Evolutionary conservation across 2,329 filamentous ascomycete species (phyloP), one percentile per base, ranked within the genome.

Genomic region (Fonsecaea nubica): DNA sequence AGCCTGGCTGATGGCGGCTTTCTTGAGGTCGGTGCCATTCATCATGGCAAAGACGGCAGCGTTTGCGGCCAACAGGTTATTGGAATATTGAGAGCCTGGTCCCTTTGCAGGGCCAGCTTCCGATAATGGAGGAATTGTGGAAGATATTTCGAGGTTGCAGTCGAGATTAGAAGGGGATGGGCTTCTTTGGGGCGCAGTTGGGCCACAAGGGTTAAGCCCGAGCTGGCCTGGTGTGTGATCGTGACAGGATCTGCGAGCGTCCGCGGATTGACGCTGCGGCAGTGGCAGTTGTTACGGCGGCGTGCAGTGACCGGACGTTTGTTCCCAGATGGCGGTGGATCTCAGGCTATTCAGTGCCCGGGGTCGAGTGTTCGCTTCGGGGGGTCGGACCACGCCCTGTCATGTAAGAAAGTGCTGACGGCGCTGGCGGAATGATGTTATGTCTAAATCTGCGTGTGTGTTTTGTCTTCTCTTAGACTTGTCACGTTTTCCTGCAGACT

Each of bases 21-120:
- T 87, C 75, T 87, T 88, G 75, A 88, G 84, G 74, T 87, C 85
- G 75, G 82, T 82, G 75, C 86, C 85, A 81, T 89, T 88, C 87
- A 89, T 89, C 73, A 74, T 86, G 57, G 69, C 71, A 57, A 67
- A 63, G 55, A 63, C 69, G 52, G 72, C 71, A 63, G 72, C 72
- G 71, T 70, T 71, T 32, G 68, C 62, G 61, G 70, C 69, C 62
- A 73, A 64, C 64, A 69, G 56, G 38, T 53, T 65, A 60, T 67
- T 50, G 36, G 64, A 59, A 42, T 65, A 42, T 56, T 69, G 61
- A 63, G 38, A 64, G 66, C 53, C 65, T 75, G 58, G 71, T 74
- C 62, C 70, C 72, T 65, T 68, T 73, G 57, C 63, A 74, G 67
- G 62, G 63, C 64, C 70, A 72, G 71, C 54, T 73, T 70, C 64